Evolutionary conservation across 306 rosid genomes (phyloP).

Genomic region (Chamaecrista fasciculata): DNA sequence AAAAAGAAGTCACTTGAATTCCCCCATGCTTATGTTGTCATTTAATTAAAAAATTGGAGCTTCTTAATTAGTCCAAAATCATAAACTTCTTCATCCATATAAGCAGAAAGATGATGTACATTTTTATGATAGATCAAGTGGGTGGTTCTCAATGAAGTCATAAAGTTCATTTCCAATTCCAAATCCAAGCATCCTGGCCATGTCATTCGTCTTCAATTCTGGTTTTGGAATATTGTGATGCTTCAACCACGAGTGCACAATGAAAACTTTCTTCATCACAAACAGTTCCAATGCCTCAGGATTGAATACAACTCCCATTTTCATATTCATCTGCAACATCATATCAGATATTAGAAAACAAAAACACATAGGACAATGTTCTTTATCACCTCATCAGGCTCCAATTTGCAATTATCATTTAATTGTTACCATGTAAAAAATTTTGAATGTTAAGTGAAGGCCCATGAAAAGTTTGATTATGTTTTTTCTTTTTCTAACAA

Average conservation of each 20-base stretch:
- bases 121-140: slow-evolving; percentile 44
- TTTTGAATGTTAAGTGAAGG: background rate
- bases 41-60: background rate
- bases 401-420: too few species aligned
- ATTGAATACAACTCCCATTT: slow-evolving; percentile 89
- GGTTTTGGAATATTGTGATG: slow-evolving; percentile 77
- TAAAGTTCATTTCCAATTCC: slow-evolving; percentile 81
- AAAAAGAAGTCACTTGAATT: too few species aligned
- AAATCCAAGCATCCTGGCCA: slow-evolving; percentile 99
- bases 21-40: too few species aligned
- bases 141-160: slow-evolving; percentile 66
- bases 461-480: background rate
- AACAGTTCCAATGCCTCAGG: slow-evolving; percentile 90
- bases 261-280: slow-evolving; percentile 75
- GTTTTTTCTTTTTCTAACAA: too few species aligned
- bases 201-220: slow-evolving; percentile 65
- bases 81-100: too few species aligned
- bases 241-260: slow-evolving; percentile 86
- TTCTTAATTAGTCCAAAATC: too few species aligned
- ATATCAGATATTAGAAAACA: background rate
- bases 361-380: too few species aligned
- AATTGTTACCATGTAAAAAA: too few species aligned
- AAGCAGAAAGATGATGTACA: background rate
- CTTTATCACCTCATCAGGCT: background rate
- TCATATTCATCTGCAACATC: slow-evolving; percentile 75